Percentiles rank a stretch among this genome's conserved stretches.
phyloP scores from a whole-genome alignment of 106 monocot species.

The Posidonia australis region DNA sequence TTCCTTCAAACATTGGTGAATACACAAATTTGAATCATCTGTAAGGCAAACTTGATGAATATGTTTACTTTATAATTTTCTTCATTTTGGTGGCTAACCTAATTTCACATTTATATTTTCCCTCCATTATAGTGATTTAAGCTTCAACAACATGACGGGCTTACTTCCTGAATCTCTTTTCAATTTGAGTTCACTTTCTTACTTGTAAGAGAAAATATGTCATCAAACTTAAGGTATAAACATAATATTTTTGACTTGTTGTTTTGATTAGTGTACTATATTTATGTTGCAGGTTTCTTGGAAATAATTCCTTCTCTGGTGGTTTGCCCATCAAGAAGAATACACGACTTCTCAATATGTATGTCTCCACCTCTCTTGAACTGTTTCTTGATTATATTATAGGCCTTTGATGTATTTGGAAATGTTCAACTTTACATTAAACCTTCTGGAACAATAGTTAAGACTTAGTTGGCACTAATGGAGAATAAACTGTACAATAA shows the following conservation, averaged over 20 bases:
- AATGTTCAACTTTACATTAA: too few species aligned
- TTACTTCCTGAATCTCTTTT: conserved; percentile 63
- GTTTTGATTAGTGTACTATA: neutral
- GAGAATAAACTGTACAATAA: too few species aligned
- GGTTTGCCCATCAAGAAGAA: conserved; percentile 56
- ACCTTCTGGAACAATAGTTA: too few species aligned
- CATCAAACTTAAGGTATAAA: neutral
- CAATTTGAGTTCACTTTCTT: conserved; percentile 37
- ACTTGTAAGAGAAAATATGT: conserved; percentile 38
- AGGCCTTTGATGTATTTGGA: too few species aligned
- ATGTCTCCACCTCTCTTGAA: too few species aligned
- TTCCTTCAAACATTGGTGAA: conserved; percentile 38
- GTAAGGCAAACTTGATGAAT: conserved; percentile 22
- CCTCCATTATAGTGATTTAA: conserved; percentile 2
- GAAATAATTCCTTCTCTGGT: conserved; percentile 71
- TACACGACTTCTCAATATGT: conserved; percentile 46
- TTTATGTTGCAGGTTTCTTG: conserved; percentile 55
- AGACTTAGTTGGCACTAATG: too few species aligned
- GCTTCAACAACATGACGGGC: conserved; percentile 80
- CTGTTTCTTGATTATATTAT: too few species aligned
- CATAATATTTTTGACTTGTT: neutral
- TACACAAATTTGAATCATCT: conserved; percentile 34
- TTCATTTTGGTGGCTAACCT: neutral
- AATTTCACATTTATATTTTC: neutral
- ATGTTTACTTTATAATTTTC: neutral